phyloP scores from a whole-genome alignment of 164 flowering plant species.

The Hamamelis virginiana region DNA sequence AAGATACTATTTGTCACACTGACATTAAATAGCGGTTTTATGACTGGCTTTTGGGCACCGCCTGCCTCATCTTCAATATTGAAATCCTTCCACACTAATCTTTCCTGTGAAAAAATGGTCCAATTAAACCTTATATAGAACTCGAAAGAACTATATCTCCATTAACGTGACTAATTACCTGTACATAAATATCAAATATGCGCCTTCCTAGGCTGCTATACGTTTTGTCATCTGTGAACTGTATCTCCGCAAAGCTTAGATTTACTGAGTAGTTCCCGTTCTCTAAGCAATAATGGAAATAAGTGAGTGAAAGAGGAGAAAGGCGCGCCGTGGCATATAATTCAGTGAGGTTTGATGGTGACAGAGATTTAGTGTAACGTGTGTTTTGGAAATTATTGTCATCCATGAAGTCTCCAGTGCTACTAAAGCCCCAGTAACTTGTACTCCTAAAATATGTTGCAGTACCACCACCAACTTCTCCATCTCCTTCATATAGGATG shows the following conservation, averaged over 20 bases:
- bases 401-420: conserved; percentile 81
- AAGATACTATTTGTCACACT: conserved; percentile 29
- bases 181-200: conserved; percentile 11
- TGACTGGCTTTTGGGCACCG: conserved; percentile 24
- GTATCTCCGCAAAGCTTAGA: conserved; percentile 18
- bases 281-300: conserved; percentile 8
- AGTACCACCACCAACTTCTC: conserved; percentile 40
- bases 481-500: conserved; percentile 55
- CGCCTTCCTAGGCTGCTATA: conserved; percentile 15
- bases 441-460: conserved; percentile 35
- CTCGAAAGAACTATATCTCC: background rate
- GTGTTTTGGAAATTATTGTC: conserved; percentile 34
- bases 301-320: conserved; percentile 15
- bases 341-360: background rate
- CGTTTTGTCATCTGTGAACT: conserved; percentile 6
- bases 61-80: conserved; percentile 39
- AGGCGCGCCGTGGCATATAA: conserved; percentile 9
- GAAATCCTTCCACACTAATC: conserved; percentile 34
- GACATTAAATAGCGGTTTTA: conserved; percentile 19
- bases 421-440: conserved; percentile 65
- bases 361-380: conserved; percentile 13
- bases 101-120: conserved; percentile 24
- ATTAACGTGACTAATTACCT: conserved; percentile 8
- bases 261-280: conserved; percentile 14
- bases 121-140: background rate